phyloP scores from a whole-genome alignment of 768 basidiomycete genomes.

The Xerocomellus chrysenteron region DNA sequence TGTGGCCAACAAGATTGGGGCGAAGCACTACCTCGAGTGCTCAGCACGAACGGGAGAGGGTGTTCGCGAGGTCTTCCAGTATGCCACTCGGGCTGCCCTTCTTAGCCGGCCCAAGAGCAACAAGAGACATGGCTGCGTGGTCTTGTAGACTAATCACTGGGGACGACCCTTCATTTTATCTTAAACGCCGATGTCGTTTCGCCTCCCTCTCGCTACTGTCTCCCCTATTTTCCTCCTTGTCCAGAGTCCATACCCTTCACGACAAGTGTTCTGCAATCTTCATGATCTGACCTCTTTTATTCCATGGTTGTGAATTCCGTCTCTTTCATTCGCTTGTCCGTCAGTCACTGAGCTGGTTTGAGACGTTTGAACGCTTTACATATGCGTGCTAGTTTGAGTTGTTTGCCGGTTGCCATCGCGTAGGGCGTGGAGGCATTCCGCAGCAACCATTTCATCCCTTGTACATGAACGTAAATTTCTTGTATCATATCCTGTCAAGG shows the following conservation, averaged over 20 bases:
- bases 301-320: conserved; percentile 17
- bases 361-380: not conserved
- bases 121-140: conserved; percentile 45
- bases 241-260: conserved; percentile 39
- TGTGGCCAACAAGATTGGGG: conserved; percentile 94
- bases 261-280: conserved; percentile 38
- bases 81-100: conserved; percentile 91
- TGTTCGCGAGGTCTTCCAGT: conserved; percentile 98
- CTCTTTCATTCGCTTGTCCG: not conserved
- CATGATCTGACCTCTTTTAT: conserved; percentile 35
- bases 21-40: conserved; percentile 96
- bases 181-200: conserved; percentile 23
- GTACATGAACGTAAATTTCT: not conserved
- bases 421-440: conserved; percentile 9
- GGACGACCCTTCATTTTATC: conserved; percentile 15
- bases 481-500: not conserved
- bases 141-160: conserved; percentile 40
- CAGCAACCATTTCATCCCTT: conserved; percentile 6
- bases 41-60: conserved; percentile 96
- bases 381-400: conserved; percentile 5
- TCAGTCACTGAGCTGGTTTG: not conserved
- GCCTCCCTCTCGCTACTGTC: conserved; percentile 16
- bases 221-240: conserved; percentile 15
- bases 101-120: conserved; percentile 51
- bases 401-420: conserved; percentile 19